Percentiles rank a stretch among this genome's conserved stretches.
Conservation (phyloP, 306 rosid genomes). For the Begonia masoniana region DNA sequence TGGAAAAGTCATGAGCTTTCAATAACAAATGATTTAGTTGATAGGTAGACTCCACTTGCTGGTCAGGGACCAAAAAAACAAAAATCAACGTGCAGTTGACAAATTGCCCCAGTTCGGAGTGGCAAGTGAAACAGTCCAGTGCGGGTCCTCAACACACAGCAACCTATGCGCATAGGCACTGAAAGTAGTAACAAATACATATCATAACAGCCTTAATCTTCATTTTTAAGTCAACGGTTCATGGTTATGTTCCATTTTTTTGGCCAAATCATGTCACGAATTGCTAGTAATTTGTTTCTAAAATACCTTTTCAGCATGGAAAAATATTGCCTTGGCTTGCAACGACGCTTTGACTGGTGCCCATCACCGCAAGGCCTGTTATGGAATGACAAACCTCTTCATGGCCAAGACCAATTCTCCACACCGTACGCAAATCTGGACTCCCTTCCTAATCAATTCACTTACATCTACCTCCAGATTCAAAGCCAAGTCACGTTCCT, state of each 20-base stretch:
- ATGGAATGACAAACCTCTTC: constrained; percentile 92
- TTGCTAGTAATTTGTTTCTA: too few relatives aligned
- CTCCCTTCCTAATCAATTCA: too few relatives aligned
- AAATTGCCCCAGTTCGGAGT: constrained; percentile 43
- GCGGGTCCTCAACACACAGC: constrained; percentile 57
- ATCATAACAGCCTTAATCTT: too few relatives aligned
- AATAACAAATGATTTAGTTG: neutral
- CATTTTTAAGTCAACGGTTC: too few relatives aligned
- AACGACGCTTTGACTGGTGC: constrained; percentile 65
- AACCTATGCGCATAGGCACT: constrained; percentile 61
- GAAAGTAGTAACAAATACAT: constrained; percentile 22
- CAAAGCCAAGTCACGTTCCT: too few relatives aligned
- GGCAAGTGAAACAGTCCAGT: constrained; percentile 32
- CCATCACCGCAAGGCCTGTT: constrained; percentile 72
- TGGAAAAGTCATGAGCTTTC: too few relatives aligned
- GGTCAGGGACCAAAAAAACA: constrained; percentile 57
- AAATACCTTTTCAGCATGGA: constrained; percentile 38
- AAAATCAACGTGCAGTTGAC: constrained; percentile 55
- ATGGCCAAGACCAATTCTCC: constrained; percentile 83
- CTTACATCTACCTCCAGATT: too few relatives aligned
- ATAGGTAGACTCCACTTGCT: constrained; percentile 19
- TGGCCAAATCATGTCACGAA: too few relatives aligned
- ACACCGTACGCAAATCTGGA: constrained; percentile 32
- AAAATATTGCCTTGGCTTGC: constrained; percentile 69
- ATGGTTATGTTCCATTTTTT: too few relatives aligned